These are phyloP conservation scores for Arabidopsis lyrata DNA, from an alignment of 441 rosid genomes.

Conservation along the genomic window DNA sequence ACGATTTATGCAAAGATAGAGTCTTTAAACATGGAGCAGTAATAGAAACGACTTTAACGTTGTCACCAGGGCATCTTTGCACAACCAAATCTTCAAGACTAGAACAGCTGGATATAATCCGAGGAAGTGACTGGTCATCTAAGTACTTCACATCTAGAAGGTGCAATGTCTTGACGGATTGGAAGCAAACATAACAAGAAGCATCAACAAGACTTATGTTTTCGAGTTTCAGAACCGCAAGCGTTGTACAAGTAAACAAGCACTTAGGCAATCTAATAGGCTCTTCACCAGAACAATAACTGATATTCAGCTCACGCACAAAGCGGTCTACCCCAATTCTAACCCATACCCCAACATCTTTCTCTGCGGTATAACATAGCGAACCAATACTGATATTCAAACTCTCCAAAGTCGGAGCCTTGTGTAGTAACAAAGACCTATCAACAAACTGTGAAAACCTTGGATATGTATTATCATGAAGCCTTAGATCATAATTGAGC, in stretches of 20 bases:
- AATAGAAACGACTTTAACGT: conserved; percentile 32
- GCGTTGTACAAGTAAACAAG: conserved; percentile 31
- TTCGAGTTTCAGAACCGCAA: conserved; percentile 33
- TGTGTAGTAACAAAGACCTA: conserved; percentile 43
- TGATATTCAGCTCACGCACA: conserved; percentile 34
- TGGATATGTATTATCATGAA: conserved; percentile 1
- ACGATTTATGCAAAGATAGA: conserved; percentile 30
- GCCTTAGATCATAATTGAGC: conserved; percentile 40
- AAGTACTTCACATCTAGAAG: conserved; percentile 40
- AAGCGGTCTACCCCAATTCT: conserved; percentile 29
- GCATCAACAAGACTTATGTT: conserved; percentile 37
- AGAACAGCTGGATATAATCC: conserved; percentile 26
- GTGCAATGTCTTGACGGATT: conserved; percentile 31
- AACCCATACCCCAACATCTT: conserved; percentile 37
- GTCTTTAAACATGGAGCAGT: conserved; percentile 12
- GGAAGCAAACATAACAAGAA: conserved; percentile 25
- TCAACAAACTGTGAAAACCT: conserved; percentile 33
- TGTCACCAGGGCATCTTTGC: conserved; percentile 40
- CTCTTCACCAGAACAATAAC: conserved; percentile 27
- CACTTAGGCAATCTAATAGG: conserved; percentile 37
- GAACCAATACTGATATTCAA: conserved; percentile 35
- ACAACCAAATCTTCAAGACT: conserved; percentile 43
- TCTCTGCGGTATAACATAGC: neutral
- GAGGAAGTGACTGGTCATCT: conserved; percentile 40
- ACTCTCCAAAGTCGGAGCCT: conserved; percentile 29